phyloP scores from a whole-genome alignment of 257 asterid genomes.

The Cinchona pubescens region DNA sequence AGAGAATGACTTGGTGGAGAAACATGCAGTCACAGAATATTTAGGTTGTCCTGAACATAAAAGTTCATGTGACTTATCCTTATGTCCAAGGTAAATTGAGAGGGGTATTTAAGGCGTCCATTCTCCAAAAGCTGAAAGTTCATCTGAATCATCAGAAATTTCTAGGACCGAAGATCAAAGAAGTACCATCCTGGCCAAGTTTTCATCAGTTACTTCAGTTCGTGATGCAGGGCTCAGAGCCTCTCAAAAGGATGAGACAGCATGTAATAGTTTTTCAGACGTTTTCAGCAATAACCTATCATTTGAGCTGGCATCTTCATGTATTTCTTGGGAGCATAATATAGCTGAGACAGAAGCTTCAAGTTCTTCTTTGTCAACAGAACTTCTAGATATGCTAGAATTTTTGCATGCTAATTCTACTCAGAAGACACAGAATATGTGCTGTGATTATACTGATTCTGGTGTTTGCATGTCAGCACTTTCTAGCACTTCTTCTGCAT shows the following conservation, averaged over 20 bases:
- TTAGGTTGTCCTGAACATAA: not conserved
- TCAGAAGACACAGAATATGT: slow-evolving; percentile 24
- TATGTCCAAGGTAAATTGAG: not conserved
- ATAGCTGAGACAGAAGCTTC: slow-evolving; percentile 22
- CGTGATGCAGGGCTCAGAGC: slow-evolving; percentile 25
- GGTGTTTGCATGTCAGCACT: slow-evolving; percentile 13
- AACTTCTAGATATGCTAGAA: slow-evolving; percentile 21
- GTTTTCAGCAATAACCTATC: slow-evolving; percentile 23
- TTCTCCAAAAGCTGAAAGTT: slow-evolving; percentile 6
- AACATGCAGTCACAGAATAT: not conserved
- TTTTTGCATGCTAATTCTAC: slow-evolving; percentile 14
- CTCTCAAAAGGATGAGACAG: slow-evolving; percentile 18
- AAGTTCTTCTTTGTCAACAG: slow-evolving; percentile 23
- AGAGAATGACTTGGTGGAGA: slow-evolving; percentile 2
- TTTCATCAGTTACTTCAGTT: slow-evolving; percentile 24
- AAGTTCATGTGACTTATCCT: slow-evolving; percentile 1
- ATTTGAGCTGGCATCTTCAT: slow-evolving; percentile 25
- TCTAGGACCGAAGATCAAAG: slow-evolving; percentile 9
- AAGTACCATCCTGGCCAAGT: not conserved
- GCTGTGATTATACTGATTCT: slow-evolving; percentile 11
- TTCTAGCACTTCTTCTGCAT: slow-evolving; percentile 23
- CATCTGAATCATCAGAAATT: slow-evolving; percentile 3
- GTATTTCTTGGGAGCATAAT: slow-evolving; percentile 22
- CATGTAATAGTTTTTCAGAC: slow-evolving; percentile 19
- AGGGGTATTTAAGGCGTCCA: not conserved